Conservation (phyloP, 768 basidiomycete species). For the Nidularia pulvinata region DNA sequence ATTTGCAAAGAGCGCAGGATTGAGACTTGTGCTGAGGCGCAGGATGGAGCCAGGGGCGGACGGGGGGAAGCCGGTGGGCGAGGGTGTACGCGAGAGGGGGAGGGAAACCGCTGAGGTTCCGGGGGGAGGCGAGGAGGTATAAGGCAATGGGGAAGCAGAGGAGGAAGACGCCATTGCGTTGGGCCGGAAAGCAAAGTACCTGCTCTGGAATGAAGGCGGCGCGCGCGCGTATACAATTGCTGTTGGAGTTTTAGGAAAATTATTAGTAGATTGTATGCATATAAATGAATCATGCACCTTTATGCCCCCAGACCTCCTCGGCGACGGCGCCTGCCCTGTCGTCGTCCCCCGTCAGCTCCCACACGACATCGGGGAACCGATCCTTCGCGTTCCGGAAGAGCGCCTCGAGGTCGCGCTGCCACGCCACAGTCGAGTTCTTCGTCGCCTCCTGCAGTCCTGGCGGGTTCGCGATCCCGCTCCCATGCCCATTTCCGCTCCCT, state of each 20-base stretch:
- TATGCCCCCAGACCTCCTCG: conserved; percentile 89
- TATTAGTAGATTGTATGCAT: not conserved
- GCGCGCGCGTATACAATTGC: conserved; percentile 96
- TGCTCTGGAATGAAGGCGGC: conserved; percentile 86
- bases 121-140: conserved; percentile 45
- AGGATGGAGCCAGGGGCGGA: conserved; percentile 45
- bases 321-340: conserved; percentile 41
- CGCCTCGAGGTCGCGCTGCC: conserved; percentile 79
- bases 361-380: conserved; percentile 96
- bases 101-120: conserved; percentile 66
- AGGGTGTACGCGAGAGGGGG: conserved; percentile 26
- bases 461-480: conserved; percentile 13
- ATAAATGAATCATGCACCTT: conserved; percentile 56
- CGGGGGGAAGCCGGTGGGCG: conserved; percentile 34
- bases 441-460: conserved; percentile 67
- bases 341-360: conserved; percentile 64
- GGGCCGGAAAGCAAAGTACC: conserved; percentile 83
- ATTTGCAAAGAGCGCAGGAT: conserved; percentile 82
- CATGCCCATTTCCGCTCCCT: too few relatives aligned
- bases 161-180: conserved; percentile 28
- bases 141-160: conserved; percentile 52
- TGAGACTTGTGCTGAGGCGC: conserved; percentile 66
- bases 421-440: conserved; percentile 62
- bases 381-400: conserved; percentile 88
- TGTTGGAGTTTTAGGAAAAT: conserved; percentile 18